Evolutionary conservation across 2,329 filamentous ascomycete genomes (phyloP), one percentile per base, ranked within the genome.

Genomic region (Epichloe scottii): DNA sequence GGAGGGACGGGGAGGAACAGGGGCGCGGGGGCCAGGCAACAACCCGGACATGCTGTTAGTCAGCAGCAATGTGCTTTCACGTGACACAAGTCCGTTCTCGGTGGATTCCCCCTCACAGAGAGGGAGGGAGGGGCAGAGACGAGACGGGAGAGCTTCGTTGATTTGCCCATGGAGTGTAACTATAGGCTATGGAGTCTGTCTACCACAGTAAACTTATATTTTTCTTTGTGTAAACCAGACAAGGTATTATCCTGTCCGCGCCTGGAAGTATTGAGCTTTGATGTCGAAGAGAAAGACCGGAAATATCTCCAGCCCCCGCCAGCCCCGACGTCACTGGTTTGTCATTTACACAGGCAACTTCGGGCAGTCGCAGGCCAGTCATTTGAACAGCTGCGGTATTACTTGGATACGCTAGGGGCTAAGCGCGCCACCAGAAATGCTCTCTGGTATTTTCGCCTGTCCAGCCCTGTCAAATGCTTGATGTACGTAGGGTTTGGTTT

Each of bases 371-470:
- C 33, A 38, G 14, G 34, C n/a, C 15, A 34, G 43, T 30, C 17
- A 33, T 12, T 37, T n/a, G 12, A 14, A 37, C 15, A 5, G 11
- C 17, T 7, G 12, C n/a, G 10, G 10, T 5, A 15, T n/a, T 17
- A 8, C 4, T 15, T 12, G 12, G 15, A 17, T 17, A 2, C 40
- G 40, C 48, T 44, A 26, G 14, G 48, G 37, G 11, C 26, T 51
- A 50, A 46, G 49, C 44, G 49, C 49, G 44, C 44, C 39, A 43
- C 30, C 44, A 30, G 30, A 23, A 48, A 41, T 41, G 37, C 26
- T 4, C 8, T 30, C 10, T 30, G 26, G 11, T 37, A 26, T 33
- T 39, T 3, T 3, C 26, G 26, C 2, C 26, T 30, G 8, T 30
- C 26, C 26, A 30, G 26, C 8, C 26, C 26, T 1, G 26, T 30